A percentile compares a stretch with the other conserved stretches of the same genome.
phyloP scores from a whole-genome alignment of 495 filamentous ascomycete genomes.

The Neurospora terricola region DNA sequence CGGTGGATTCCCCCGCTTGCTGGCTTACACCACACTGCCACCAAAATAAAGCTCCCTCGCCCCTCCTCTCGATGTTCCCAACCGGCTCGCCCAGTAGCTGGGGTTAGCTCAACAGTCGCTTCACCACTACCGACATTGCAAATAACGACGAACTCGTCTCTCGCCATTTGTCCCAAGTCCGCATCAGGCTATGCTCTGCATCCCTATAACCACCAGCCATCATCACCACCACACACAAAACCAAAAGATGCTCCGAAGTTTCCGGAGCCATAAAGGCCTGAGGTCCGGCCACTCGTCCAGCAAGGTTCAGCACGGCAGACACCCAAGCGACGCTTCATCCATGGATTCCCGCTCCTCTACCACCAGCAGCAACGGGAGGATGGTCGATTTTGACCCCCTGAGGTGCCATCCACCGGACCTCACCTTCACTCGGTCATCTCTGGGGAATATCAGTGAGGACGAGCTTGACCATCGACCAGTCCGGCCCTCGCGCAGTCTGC shows the following conservation, averaged over 20 bases:
- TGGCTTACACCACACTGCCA: background rate
- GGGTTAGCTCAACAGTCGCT: background rate
- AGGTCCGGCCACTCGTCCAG: slow-evolving; percentile 1
- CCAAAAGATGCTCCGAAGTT: slow-evolving; percentile 19
- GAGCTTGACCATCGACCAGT: slow-evolving; percentile 12
- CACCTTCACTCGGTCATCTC: background rate
- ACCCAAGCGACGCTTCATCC: slow-evolving; percentile 20
- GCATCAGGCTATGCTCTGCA: slow-evolving; percentile 16
- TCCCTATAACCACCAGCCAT: slow-evolving; percentile 2
- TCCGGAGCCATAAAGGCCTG: slow-evolving; percentile 22
- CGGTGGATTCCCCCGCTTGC: background rate
- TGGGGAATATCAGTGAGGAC: background rate
- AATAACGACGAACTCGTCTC: background rate
- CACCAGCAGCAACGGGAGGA: slow-evolving; percentile 16
- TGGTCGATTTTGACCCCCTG: slow-evolving; percentile 26
- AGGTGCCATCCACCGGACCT: slow-evolving; percentile 20
- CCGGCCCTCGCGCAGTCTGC: slow-evolving; percentile 11
- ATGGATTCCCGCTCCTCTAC: slow-evolving; percentile 16
- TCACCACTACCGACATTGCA: background rate
- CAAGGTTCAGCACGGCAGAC: slow-evolving; percentile 11
- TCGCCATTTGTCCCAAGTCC: background rate
- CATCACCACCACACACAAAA: slow-evolving; percentile 7
- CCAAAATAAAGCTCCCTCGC: background rate
- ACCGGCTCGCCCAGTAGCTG: background rate
- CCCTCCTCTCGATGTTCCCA: background rate